Evolutionary conservation across 2,329 filamentous ascomycete genomes (phyloP).

Genomic region (Dryadomyces quercus-mongolicae): DNA sequence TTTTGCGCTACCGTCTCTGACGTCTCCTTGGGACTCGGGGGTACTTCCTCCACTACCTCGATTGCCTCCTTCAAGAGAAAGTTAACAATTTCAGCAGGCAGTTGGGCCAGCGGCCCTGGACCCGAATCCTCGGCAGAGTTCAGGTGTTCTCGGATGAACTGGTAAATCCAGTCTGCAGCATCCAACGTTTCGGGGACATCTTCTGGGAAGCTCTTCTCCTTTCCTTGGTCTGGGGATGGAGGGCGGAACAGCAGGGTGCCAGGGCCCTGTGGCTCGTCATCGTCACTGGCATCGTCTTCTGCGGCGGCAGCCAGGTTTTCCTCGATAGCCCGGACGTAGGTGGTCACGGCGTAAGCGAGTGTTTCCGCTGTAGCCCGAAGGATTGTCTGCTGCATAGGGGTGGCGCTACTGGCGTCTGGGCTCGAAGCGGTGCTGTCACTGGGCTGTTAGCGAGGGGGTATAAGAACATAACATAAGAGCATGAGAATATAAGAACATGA

Average conservation of each 20-base stretch:
- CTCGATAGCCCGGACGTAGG: background rate
- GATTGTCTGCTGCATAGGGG: background rate
- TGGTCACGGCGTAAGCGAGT: background rate
- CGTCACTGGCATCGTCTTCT: background rate
- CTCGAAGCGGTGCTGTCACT: background rate
- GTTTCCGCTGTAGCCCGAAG: background rate
- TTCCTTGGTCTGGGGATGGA: background rate
- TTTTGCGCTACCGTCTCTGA: background rate
- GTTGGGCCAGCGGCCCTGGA: background rate
- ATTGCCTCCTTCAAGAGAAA: background rate
- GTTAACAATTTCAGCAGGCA: background rate
- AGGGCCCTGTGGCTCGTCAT: background rate
- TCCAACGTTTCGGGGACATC: background rate
- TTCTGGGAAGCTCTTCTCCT: no score
- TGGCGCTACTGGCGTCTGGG: background rate
- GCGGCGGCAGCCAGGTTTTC: background rate
- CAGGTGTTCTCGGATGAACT: background rate
- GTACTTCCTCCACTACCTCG: background rate
- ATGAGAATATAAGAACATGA: no score
- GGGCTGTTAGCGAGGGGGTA: background rate
- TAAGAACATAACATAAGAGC: background rate
- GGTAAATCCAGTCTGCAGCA: conserved; percentile 1
- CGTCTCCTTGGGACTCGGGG: background rate
- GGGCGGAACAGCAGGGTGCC: background rate
- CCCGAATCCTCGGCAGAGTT: background rate